phyloP scores from a whole-genome alignment of 2,329 filamentous ascomycete genomes.

The Pseudogymnoascus pannorum region DNA sequence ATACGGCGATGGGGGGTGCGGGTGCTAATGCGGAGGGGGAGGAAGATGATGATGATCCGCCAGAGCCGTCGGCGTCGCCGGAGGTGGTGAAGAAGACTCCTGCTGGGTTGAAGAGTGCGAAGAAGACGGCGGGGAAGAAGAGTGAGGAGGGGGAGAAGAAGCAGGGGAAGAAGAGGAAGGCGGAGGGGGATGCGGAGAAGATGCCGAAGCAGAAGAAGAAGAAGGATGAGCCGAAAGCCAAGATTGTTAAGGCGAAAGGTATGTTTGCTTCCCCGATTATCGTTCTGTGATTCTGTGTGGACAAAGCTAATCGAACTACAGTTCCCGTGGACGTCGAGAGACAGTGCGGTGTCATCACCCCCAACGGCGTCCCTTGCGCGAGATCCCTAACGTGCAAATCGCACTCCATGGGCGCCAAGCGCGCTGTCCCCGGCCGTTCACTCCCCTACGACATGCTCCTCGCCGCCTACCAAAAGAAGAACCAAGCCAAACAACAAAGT shows the following conservation, averaged over 20 bases:
- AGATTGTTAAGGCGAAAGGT: conserved; percentile 78
- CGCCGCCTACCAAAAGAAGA: conserved; percentile 90
- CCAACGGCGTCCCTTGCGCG: conserved; percentile 81
- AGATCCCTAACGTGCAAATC: conserved; percentile 88
- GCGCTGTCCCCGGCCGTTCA: conserved; percentile 77
- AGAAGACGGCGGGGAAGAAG: conserved; percentile 61
- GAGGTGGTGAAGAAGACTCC: conserved; percentile 15
- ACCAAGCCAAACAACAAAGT: conserved; percentile 97
- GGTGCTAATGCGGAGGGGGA: conserved; percentile 37
- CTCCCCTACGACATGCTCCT: conserved; percentile 90
- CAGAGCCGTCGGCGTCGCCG: conserved; percentile 31
- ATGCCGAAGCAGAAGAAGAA: conserved; percentile 87
- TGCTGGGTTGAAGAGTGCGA: conserved; percentile 35
- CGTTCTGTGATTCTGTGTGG: neutral
- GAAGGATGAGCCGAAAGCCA: conserved; percentile 83
- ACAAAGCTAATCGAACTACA: conserved; percentile 23
- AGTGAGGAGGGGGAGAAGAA: conserved; percentile 49
- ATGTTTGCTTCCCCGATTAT: conserved; percentile 17
- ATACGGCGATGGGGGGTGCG: conserved; percentile 25
- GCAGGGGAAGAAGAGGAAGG: conserved; percentile 72
- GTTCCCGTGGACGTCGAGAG: conserved; percentile 88
- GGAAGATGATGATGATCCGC: conserved; percentile 32
- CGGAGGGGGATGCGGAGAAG: conserved; percentile 70
- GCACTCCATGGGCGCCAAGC: conserved; percentile 90
- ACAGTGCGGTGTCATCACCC: conserved; percentile 81